Conservation (phyloP, 2,329 filamentous ascomycete species). For the Alternaria viburni region DNA sequence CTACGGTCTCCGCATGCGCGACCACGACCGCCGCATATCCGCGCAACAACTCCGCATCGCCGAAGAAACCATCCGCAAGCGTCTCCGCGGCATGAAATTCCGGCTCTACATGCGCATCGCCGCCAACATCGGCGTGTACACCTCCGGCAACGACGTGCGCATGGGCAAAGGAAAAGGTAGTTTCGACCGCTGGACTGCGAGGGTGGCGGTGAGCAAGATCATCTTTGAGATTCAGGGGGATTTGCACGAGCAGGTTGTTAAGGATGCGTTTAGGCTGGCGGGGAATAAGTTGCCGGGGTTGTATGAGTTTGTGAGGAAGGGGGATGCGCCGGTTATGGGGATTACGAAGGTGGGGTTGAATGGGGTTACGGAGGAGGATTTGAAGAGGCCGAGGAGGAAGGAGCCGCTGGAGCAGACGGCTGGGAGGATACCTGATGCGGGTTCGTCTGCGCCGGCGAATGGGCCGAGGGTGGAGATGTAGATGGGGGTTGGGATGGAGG, state of each 20-base stretch:
- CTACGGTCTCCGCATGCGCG: slow-evolving; percentile 90
- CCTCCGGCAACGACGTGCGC: slow-evolving; percentile 93
- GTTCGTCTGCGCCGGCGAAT: neutral
- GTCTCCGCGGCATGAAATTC: slow-evolving; percentile 89
- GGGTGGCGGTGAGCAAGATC: slow-evolving; percentile 88
- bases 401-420: slow-evolving; percentile 63
- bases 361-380: slow-evolving; percentile 79
- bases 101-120: slow-evolving; percentile 88
- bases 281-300: slow-evolving; percentile 91
- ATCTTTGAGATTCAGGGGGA: slow-evolving; percentile 92
- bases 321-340: slow-evolving; percentile 87
- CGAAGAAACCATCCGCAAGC: slow-evolving; percentile 89
- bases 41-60: slow-evolving; percentile 86
- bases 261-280: slow-evolving; percentile 91
- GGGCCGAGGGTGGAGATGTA: slow-evolving; percentile 19
- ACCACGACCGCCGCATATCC: slow-evolving; percentile 90
- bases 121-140: slow-evolving; percentile 94
- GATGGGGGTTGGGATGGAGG: neutral
- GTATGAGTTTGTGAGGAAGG: slow-evolving; percentile 94
- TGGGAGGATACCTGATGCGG: slow-evolving; percentile 68
- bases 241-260: slow-evolving; percentile 91
- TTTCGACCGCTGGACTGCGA: slow-evolving; percentile 94
- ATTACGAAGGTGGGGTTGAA: slow-evolving; percentile 80
- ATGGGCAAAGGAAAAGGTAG: slow-evolving; percentile 99
- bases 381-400: slow-evolving; percentile 79